These are phyloP conservation scores for Xylariaceae sp. DNA, from an alignment of 2,329 filamentous ascomycete species.

Conservation along the genomic window DNA sequence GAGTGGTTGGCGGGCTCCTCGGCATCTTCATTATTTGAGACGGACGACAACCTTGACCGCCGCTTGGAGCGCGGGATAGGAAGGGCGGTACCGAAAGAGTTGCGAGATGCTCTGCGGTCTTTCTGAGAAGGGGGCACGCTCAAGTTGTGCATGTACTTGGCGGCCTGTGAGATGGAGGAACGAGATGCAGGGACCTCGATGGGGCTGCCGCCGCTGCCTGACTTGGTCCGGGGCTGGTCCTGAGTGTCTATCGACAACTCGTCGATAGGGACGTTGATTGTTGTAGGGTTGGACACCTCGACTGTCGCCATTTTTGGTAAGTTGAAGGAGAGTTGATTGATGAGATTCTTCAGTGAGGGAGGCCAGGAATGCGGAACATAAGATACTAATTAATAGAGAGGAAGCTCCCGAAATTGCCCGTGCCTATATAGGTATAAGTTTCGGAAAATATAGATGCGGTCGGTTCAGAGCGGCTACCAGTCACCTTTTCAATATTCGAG, in stretches of 20 bases:
- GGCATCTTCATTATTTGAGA: conserved; percentile 41
- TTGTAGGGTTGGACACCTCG: conserved; percentile 44
- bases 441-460: conserved; percentile 1
- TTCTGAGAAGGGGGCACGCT: conserved; percentile 62
- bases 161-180: conserved; percentile 62
- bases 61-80: conserved; percentile 68
- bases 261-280: conserved; percentile 12
- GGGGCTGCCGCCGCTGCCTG: conserved; percentile 41
- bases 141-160: conserved; percentile 67
- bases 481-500: not conserved
- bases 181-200: conserved; percentile 66
- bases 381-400: conserved; percentile 1
- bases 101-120: conserved; percentile 63
- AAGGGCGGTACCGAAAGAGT: conserved; percentile 68
- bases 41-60: conserved; percentile 61
- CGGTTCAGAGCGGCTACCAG: not conserved
- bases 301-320: conserved; percentile 51
- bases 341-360: not conserved
- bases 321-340: not conserved
- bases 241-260: conserved; percentile 16
- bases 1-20: conserved; percentile 46
- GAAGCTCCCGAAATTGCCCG: not conserved
- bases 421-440: conserved; percentile 6
- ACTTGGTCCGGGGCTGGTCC: conserved; percentile 34
- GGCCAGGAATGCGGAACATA: not conserved